phyloP scores from a whole-genome alignment of 768 basidiomycete genomes.

The Lactifluus volemus region DNA sequence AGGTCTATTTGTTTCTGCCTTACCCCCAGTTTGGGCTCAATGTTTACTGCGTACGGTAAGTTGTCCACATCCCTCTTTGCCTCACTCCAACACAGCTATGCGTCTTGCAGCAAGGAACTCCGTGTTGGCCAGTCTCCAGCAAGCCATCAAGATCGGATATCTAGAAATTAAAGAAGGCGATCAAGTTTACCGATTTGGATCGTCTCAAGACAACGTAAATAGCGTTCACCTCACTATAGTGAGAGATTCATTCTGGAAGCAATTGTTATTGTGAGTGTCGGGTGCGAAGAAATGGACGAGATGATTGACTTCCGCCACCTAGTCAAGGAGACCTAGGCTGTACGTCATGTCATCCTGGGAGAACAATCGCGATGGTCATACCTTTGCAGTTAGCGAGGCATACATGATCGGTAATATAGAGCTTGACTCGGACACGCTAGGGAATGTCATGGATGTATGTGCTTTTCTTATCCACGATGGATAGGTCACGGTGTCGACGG shows the following conservation, averaged over 20 bases:
- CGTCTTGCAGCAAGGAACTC: conserved; percentile 23
- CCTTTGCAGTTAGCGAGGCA: conserved; percentile 29
- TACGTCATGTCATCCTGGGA: conserved; percentile 13
- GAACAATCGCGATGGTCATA: background rate
- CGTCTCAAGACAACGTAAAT: conserved; percentile 2
- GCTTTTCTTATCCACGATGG: background rate
- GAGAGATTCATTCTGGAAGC: conserved; percentile 28
- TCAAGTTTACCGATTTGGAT: conserved; percentile 23
- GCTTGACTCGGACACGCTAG: conserved; percentile 23
- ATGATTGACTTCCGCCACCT: background rate
- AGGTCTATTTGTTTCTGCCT: too few relatives aligned
- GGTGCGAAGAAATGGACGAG: background rate
- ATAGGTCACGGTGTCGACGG: background rate
- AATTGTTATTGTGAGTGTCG: conserved; percentile 26
- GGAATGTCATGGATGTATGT: conserved; percentile 27
- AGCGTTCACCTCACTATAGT: conserved; percentile 24
- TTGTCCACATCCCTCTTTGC: too few relatives aligned
- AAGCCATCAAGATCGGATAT: conserved; percentile 22
- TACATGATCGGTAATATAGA: conserved; percentile 30
- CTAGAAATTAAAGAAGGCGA: conserved; percentile 26
- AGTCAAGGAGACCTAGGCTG: conserved; percentile 30
- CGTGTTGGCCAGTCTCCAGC: conserved; percentile 22
- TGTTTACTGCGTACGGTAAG: conserved; percentile 9
- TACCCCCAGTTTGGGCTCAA: background rate
- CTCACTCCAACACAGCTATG: background rate